Conservation (phyloP, 2,329 filamentous ascomycete genomes). For the Aspergillus fijiensis region DNA sequence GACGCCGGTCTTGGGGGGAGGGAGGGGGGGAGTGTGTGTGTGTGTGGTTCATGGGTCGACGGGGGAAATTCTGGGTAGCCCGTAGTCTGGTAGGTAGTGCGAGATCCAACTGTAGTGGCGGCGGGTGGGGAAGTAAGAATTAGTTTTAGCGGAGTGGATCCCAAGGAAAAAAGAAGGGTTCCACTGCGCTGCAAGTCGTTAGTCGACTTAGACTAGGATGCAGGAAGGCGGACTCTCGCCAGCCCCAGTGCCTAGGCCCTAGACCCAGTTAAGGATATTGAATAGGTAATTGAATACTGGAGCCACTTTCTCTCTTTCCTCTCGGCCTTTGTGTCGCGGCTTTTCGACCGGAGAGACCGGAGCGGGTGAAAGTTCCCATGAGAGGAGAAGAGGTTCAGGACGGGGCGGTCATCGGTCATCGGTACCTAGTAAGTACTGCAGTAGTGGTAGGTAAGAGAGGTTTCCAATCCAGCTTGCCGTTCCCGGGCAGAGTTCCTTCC, state of each 20-base stretch:
- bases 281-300: background rate
- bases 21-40: too few relatives aligned
- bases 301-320: background rate
- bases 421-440: too few relatives aligned
- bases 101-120: conserved; percentile 7
- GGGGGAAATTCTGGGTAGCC: conserved; percentile 10
- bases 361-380: conserved; percentile 4
- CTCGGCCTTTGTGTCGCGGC: background rate
- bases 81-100: background rate
- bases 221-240: conserved; percentile 1
- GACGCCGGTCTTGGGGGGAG: conserved; percentile 12
- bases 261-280: background rate
- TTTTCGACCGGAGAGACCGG: background rate
- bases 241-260: conserved; percentile 7
- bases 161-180: background rate
- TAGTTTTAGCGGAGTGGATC: background rate
- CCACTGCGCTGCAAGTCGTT: conserved; percentile 6
- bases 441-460: too few relatives aligned
- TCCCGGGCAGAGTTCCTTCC: background rate
- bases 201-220: background rate
- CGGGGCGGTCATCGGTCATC: background rate
- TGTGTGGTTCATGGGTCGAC: background rate
- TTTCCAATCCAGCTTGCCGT: background rate
- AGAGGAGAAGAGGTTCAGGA: background rate
- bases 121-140: background rate